These are phyloP conservation scores for Kluyveromyces nonfermentans DNA, from an alignment of 805 yeast genomes.

Conservation along the genomic window DNA sequence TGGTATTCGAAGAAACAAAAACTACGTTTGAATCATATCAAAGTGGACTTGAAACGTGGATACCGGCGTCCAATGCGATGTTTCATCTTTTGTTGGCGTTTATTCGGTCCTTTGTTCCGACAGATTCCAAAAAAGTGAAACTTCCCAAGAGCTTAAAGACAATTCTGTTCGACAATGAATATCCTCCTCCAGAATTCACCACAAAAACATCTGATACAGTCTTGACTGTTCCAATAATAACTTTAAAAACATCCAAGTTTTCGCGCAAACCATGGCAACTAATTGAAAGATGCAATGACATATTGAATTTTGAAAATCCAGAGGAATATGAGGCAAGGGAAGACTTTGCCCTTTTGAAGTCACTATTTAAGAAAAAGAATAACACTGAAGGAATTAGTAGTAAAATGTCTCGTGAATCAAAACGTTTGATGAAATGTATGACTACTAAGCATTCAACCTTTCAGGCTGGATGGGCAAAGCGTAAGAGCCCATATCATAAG, in stretches of 20 bases:
- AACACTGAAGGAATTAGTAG: conserved; percentile 43
- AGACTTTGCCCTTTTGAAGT: conserved; percentile 65
- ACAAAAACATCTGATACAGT: conserved; percentile 32
- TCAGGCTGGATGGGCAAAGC: conserved; percentile 34
- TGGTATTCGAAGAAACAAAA: conserved; percentile 11
- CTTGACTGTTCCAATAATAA: conserved; percentile 53
- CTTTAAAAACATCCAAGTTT: conserved; percentile 39
- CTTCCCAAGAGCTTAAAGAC: conserved; percentile 62
- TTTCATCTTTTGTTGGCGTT: conserved; percentile 73
- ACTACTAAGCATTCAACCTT: conserved; percentile 32
- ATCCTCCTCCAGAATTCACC: conserved; percentile 57
- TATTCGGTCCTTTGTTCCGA: conserved; percentile 66
- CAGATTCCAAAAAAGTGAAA: conserved; percentile 40
- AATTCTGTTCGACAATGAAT: conserved; percentile 52
- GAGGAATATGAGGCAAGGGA: conserved; percentile 65
- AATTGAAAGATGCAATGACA: conserved; percentile 45
- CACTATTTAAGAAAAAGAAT: conserved; percentile 53
- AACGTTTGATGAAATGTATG: conserved; percentile 40
- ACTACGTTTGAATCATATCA: conserved; percentile 36
- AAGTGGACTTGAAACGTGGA: conserved; percentile 70
- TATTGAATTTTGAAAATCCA: conserved; percentile 60
- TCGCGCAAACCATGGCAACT: conserved; percentile 48
- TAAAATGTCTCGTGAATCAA: conserved; percentile 65
- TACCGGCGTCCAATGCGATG: conserved; percentile 75
- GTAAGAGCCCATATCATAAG: conserved; percentile 23